Evolutionary conservation across 331 rosid species (phyloP).

Genomic region (Saraca asoca): DNA sequence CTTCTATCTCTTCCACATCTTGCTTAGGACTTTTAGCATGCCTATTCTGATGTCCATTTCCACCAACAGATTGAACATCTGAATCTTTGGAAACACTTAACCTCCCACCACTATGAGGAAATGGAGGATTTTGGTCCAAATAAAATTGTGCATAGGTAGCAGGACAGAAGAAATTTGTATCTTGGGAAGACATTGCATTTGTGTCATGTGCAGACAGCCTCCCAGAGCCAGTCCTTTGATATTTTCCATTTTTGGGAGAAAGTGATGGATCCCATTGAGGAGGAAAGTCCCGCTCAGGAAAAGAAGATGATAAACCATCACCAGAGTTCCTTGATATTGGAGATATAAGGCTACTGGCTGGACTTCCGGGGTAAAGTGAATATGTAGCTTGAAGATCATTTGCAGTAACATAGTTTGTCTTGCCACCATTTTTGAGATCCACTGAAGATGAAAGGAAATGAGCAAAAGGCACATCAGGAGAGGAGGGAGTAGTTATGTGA

Average conservation of each 20-base stretch:
- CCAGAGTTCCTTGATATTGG: slow-evolving; percentile 81
- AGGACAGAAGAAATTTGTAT: slow-evolving; percentile 98
- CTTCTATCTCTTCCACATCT: slow-evolving; percentile 96
- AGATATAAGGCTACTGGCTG: slow-evolving; percentile 75
- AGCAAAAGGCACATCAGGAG: slow-evolving; percentile 98
- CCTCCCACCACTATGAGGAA: slow-evolving; percentile 93
- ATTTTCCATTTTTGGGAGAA: slow-evolving; percentile 70
- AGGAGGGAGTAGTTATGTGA: slow-evolving; percentile 95
- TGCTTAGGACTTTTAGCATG: slow-evolving; percentile 86
- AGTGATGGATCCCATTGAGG: slow-evolving; percentile 77
- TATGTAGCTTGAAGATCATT: slow-evolving; percentile 91
- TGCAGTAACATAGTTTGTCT: slow-evolving; percentile 66
- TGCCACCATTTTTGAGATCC: slow-evolving; percentile 61
- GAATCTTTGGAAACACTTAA: slow-evolving; percentile 96
- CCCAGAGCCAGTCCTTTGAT: slow-evolving; percentile 69
- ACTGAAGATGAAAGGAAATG: slow-evolving; percentile 84
- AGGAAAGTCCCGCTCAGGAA: slow-evolving; percentile 72
- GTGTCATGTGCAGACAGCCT: slow-evolving; percentile 72
- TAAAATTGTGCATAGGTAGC: slow-evolving; percentile 97
- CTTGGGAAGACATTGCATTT: slow-evolving; percentile 69
- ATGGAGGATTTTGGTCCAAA: slow-evolving; percentile 90
- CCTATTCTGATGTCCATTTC: slow-evolving; percentile 81
- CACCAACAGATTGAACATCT: slow-evolving; percentile 80
- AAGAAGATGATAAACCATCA: slow-evolving; percentile 77
- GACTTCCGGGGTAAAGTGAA: slow-evolving; percentile 95